Conservation (phyloP, 768 basidiomycete genomes). For the Lactarius sp. region DNA sequence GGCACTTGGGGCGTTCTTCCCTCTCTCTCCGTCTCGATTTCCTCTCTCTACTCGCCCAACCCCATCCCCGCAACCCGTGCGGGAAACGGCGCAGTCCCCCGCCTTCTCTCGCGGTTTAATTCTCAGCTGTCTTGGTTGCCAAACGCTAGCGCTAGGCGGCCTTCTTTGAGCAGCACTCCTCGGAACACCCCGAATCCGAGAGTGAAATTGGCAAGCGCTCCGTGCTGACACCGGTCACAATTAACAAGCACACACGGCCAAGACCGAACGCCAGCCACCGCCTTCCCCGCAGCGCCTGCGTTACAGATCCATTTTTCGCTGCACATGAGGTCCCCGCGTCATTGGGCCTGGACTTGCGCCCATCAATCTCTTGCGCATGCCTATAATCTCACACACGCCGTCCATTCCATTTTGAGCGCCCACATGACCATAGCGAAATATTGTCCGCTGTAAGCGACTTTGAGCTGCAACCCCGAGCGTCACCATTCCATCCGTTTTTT, state of each 20-base stretch:
- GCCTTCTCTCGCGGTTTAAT: not conserved
- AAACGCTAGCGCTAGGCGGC: not conserved
- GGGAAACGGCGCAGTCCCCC: not conserved
- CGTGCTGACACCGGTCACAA: not conserved
- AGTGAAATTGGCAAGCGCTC: slow-evolving; percentile 7
- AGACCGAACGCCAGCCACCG: slow-evolving; percentile 11
- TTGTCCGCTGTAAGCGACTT: not conserved
- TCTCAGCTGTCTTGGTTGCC: not conserved
- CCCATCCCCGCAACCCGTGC: slow-evolving; percentile 2
- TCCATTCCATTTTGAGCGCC: slow-evolving; percentile 10
- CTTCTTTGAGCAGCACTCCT: not conserved
- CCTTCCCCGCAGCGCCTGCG: slow-evolving; percentile 22
- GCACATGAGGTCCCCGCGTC: slow-evolving; percentile 12
- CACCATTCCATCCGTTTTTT: not conserved
- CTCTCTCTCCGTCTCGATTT: slow-evolving; percentile 17
- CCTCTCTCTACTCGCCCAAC: slow-evolving; percentile 3
- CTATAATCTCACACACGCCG: slow-evolving; percentile 15
- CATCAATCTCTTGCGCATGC: not conserved
- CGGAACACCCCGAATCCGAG: slow-evolving; percentile 11
- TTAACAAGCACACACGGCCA: not conserved
- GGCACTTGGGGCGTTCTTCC: slow-evolving; percentile 13
- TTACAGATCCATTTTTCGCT: not conserved
- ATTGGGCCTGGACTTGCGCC: slow-evolving; percentile 22
- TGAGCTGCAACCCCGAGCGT: slow-evolving; percentile 9
- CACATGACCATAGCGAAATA: slow-evolving; percentile 17